Conservation (phyloP, 192 early-diverging fungal species). For the Helicostylum pulchrum region DNA sequence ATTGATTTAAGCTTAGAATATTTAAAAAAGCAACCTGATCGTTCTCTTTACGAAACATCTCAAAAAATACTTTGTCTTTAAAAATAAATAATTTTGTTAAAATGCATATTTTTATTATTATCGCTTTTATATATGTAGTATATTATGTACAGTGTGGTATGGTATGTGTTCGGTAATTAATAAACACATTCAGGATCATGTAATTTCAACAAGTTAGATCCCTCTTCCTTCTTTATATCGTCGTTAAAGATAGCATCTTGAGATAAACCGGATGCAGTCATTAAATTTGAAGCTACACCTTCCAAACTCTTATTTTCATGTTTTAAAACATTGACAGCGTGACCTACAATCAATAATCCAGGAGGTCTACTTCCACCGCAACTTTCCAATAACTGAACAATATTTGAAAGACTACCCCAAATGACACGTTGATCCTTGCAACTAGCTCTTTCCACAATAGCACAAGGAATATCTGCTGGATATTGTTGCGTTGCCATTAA, state of each 20-base stretch:
- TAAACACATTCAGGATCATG: slow-evolving; percentile 36
- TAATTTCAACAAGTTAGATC: slow-evolving; percentile 17
- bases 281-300: slow-evolving; percentile 22
- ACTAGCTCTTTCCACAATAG: slow-evolving; percentile 82
- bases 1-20: slow-evolving; percentile 10
- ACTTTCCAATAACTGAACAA: slow-evolving; percentile 60
- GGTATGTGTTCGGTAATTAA: slow-evolving; percentile 4
- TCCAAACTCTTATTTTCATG: slow-evolving; percentile 8
- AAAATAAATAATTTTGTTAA: not conserved
- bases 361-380: slow-evolving; percentile 67
- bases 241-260: not conserved
- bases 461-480: slow-evolving; percentile 69
- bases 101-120: no score
- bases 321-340: slow-evolving; percentile 38
- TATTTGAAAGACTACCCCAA: slow-evolving; percentile 59
- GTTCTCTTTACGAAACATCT: not conserved
- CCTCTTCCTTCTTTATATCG: not conserved
- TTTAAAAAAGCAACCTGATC: slow-evolving; percentile 2
- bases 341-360: slow-evolving; percentile 77
- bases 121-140: not conserved
- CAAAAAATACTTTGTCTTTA: slow-evolving; percentile 4
- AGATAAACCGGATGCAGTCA: not conserved
- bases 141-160: not conserved
- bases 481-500: slow-evolving; percentile 54
- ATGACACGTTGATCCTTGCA: slow-evolving; percentile 75